Evolutionary conservation across 169 alveolate genomes (phyloP).

Genomic region (Eimeria sp.): DNA sequence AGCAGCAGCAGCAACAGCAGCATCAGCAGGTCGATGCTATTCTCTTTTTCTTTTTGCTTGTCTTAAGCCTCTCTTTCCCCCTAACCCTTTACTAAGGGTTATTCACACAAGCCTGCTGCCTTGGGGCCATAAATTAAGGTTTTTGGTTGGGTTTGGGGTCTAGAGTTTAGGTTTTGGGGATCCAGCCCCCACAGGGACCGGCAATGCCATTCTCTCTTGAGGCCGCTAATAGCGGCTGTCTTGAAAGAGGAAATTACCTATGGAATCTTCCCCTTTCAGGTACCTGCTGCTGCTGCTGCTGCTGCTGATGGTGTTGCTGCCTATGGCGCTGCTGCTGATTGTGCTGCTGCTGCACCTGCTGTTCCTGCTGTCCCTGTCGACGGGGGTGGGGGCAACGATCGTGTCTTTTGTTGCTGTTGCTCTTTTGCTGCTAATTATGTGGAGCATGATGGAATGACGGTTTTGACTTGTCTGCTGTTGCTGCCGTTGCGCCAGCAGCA

Average conservation of each 20-base stretch:
- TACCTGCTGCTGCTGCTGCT: slow-evolving; percentile 36
- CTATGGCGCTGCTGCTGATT: neutral
- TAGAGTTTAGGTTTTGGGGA: neutral
- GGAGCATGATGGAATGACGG: neutral
- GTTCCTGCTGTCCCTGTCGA: neutral
- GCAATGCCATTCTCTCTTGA: neutral
- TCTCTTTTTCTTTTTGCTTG: neutral
- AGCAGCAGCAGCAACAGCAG: neutral
- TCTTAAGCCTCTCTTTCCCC: neutral
- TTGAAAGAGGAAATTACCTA: neutral
- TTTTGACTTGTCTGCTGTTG: neutral
- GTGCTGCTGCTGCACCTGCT: neutral
- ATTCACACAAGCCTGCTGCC: neutral
- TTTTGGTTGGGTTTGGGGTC: neutral
- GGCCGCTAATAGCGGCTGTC: neutral
- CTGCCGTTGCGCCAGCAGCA: neutral
- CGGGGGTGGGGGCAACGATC: neutral
- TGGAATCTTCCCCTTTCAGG: neutral
- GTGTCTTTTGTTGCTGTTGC: neutral
- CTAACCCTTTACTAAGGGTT: neutral
- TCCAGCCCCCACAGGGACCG: neutral
- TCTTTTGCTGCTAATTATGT: neutral
- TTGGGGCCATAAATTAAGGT: neutral
- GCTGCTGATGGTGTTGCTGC: neutral
- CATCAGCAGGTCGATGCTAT: neutral